A percentile compares a stretch with the other conserved stretches of the same genome.
Conservation (phyloP, 169 alveolate genomes). For the Plasmodium cynomolgi region DNA sequence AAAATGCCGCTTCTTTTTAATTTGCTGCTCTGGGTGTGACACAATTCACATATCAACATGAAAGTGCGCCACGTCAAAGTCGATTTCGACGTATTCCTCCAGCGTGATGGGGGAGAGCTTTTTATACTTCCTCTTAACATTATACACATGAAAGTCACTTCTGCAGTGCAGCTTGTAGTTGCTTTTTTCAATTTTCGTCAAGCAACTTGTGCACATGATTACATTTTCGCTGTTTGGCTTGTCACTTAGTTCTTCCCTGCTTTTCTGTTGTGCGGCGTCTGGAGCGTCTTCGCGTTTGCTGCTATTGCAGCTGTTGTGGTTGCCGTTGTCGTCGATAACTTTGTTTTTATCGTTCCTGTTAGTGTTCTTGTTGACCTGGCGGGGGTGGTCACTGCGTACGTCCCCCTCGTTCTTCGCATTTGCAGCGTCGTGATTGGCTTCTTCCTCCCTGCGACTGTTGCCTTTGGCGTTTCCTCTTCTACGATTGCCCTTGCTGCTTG, state of each 20-base stretch:
- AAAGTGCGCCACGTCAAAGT: constrained; percentile 73
- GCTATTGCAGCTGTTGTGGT: not conserved
- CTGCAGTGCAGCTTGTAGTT: constrained; percentile 83
- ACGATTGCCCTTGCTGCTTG: not conserved
- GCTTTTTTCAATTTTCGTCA: constrained; percentile 76
- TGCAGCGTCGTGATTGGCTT: not conserved
- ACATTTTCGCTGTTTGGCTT: constrained; percentile 23
- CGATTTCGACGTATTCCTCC: constrained; percentile 82
- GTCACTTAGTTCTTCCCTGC: not conserved
- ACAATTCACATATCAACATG: constrained; percentile 71
- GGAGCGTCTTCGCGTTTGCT: not conserved
- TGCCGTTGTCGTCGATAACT: not conserved
- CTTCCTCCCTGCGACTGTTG: not conserved
- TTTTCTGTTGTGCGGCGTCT: not conserved
- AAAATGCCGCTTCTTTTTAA: not conserved
- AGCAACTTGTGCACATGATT: constrained; percentile 84
- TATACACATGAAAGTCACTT: constrained; percentile 87
- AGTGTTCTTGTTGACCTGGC: not conserved
- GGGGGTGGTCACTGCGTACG: not conserved
- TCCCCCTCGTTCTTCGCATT: not conserved
- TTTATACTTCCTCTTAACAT: constrained; percentile 84
- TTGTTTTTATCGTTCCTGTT: not conserved
- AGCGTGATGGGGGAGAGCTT: constrained; percentile 85
- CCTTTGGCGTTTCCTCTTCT: constrained; percentile 2
- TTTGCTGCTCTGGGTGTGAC: not conserved